Conservation (phyloP, 2,329 filamentous ascomycete species). For the Tolypocladium tundrense region DNA sequence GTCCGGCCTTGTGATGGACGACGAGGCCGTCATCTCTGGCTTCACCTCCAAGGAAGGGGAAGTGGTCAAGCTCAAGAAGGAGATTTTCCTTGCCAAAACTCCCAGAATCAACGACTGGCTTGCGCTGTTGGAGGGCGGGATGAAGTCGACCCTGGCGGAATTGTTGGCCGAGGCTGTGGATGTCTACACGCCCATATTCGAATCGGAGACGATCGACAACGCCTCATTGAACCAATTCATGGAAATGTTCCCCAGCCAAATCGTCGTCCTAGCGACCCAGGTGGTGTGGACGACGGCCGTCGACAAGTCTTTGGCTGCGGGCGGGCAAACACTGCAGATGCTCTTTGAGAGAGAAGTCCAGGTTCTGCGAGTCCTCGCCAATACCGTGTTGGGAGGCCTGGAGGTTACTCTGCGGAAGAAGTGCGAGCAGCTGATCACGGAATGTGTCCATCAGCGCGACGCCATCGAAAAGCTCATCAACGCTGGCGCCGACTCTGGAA, state of each 20-base stretch:
- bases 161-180: conserved; percentile 77
- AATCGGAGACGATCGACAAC: conserved; percentile 58
- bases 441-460: conserved; percentile 96
- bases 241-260: conserved; percentile 76
- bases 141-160: conserved; percentile 91
- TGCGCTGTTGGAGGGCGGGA: conserved; percentile 79
- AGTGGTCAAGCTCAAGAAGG: conserved; percentile 74
- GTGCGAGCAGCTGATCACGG: conserved; percentile 96
- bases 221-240: conserved; percentile 71
- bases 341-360: conserved; percentile 77
- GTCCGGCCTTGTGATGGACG: conserved; percentile 81
- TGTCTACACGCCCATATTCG: conserved; percentile 71
- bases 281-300: conserved; percentile 88
- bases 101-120: conserved; percentile 99
- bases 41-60: conserved; percentile 96
- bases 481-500: conserved; percentile 61
- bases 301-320: conserved; percentile 62
- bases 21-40: conserved; percentile 79
- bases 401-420: conserved; percentile 84
- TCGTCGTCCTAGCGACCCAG: conserved; percentile 90
- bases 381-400: conserved; percentile 82
- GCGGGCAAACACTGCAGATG: conserved; percentile 56
- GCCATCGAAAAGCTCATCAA: conserved; percentile 78
- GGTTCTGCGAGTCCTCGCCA: conserved; percentile 74
- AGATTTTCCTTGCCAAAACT: conserved; percentile 85